Conservation (phyloP, 2,329 filamentous ascomycete genomes). For the Aspergillus pseudonomiae region DNA sequence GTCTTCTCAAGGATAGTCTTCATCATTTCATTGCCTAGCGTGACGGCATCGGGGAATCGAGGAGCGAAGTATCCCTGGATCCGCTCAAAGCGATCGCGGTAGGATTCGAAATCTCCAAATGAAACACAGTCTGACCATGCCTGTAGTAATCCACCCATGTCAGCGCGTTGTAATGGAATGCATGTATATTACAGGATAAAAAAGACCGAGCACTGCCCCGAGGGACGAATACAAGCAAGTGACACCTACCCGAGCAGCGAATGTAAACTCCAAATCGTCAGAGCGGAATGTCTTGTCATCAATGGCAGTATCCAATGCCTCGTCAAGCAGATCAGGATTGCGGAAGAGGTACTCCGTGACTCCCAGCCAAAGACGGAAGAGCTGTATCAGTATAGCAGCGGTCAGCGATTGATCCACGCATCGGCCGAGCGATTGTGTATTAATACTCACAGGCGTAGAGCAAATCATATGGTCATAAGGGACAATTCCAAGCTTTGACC, state of each 20-base stretch:
- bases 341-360: slow-evolving; percentile 97
- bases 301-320: slow-evolving; percentile 81
- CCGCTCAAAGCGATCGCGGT: slow-evolving; percentile 85
- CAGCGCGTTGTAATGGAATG: slow-evolving; percentile 5
- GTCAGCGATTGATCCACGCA: background rate
- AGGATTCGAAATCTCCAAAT: slow-evolving; percentile 89
- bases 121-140: slow-evolving; percentile 95
- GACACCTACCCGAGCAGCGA: slow-evolving; percentile 72
- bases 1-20: slow-evolving; percentile 88
- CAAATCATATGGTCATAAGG: slow-evolving; percentile 99
- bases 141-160: slow-evolving; percentile 34
- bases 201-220: background rate
- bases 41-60: slow-evolving; percentile 82
- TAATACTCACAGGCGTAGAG: slow-evolving; percentile 73
- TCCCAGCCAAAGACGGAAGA: slow-evolving; percentile 94
- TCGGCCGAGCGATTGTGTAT: background rate
- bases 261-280: slow-evolving; percentile 96
- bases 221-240: background rate
- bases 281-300: slow-evolving; percentile 90
- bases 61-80: slow-evolving; percentile 93
- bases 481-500: slow-evolving; percentile 89
- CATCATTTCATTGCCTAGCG: slow-evolving; percentile 95
- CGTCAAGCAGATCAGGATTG: slow-evolving; percentile 76
- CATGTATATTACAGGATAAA: background rate
- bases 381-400: slow-evolving; percentile 41